Conservation (phyloP, 176 grass and related monocot species). For the Neostapfia colusana region DNA sequence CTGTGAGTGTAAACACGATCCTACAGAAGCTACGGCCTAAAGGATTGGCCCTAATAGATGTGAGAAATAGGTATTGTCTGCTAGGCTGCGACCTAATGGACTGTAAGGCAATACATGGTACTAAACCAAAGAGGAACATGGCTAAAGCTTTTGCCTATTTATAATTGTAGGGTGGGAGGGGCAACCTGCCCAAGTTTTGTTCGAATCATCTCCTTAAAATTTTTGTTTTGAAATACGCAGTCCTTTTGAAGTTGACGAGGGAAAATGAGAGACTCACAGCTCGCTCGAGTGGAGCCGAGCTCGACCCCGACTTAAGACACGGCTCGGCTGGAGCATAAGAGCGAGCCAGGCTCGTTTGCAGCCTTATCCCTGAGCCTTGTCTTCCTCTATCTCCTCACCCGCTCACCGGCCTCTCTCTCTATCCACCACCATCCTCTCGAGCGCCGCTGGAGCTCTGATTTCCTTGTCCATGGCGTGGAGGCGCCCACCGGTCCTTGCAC, state of each 20-base stretch:
- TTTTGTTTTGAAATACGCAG: no score
- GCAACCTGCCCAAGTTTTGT: no score
- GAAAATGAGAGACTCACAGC: no score
- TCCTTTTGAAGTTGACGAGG: no score
- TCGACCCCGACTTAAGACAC: neutral
- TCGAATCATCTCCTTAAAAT: no score
- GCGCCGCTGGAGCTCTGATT: neutral
- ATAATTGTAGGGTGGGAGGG: no score
- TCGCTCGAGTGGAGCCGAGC: no score
- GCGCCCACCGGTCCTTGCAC: neutral
- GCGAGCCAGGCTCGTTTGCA: neutral
- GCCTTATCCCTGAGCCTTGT: neutral
- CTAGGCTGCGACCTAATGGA: no score
- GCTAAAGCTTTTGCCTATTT: neutral
- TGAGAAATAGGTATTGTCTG: neutral
- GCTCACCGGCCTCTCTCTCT: neutral
- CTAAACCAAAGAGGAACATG: no score
- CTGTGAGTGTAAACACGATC: slow-evolving; percentile 5
- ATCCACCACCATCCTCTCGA: neutral
- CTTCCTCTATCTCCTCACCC: neutral
- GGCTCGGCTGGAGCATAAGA: no score
- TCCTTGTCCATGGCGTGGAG: neutral
- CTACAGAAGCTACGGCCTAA: neutral
- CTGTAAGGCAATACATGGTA: no score
- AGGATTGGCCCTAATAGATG: slow-evolving; percentile 12